Conservation (phyloP, 306 rosid genomes). For the Pachyrhizus erosus region DNA sequence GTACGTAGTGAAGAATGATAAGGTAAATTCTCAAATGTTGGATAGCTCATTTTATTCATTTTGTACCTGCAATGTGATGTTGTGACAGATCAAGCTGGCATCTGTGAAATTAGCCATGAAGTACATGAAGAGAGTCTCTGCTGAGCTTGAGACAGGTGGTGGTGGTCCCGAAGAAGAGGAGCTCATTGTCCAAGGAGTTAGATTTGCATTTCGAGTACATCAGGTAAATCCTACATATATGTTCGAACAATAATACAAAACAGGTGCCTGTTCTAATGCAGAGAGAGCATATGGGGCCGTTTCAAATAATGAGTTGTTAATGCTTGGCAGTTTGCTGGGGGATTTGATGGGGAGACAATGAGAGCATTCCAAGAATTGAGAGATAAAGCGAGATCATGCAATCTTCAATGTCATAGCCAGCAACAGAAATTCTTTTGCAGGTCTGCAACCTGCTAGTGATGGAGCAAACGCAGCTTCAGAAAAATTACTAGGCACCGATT, state of each 20-base stretch:
- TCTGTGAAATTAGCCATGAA: conserved; percentile 88
- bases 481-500: conserved; percentile 42
- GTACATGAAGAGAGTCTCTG: conserved; percentile 91
- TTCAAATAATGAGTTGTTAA: neutral
- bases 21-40: neutral
- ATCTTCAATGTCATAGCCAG: conserved; percentile 76
- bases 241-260: conserved; percentile 13
- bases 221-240: conserved; percentile 63
- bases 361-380: conserved; percentile 89
- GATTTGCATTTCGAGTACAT: conserved; percentile 94
- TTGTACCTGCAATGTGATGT: conserved; percentile 28
- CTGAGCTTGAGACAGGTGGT: conserved; percentile 75
- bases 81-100: conserved; percentile 83
- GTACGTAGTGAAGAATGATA: neutral
- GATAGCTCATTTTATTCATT: conserved; percentile 30
- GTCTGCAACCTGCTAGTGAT: conserved; percentile 65
- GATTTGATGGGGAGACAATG: conserved; percentile 91
- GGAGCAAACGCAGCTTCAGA: conserved; percentile 82
- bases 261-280: neutral
- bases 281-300: conserved; percentile 10
- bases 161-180: conserved; percentile 95
- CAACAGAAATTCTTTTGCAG: conserved; percentile 69
- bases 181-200: conserved; percentile 84
- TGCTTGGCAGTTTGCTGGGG: conserved; percentile 88
- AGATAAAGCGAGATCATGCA: conserved; percentile 85